A percentile compares a stretch with the other conserved stretches of the same genome.
These are phyloP conservation scores for Mortierella polycephala DNA, from an alignment of 371 early-diverging fungal genomes.

Conservation along the genomic window DNA sequence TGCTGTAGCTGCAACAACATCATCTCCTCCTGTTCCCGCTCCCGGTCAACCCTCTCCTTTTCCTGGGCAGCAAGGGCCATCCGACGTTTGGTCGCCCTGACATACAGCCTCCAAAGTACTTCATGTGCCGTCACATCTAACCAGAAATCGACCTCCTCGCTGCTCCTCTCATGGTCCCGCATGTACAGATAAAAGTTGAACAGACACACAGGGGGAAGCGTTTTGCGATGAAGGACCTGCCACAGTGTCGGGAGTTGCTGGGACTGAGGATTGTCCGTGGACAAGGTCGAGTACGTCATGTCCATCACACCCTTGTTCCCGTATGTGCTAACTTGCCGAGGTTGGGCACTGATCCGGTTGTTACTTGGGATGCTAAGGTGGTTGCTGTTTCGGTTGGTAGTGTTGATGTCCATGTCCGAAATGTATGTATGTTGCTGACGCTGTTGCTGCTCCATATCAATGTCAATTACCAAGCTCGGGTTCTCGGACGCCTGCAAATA, in stretches of 20 bases:
- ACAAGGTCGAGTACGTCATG: slow-evolving; percentile 16
- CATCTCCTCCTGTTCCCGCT: slow-evolving; percentile 1
- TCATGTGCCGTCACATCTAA: slow-evolving; percentile 75
- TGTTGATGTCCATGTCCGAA: neutral
- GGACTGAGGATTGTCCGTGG: neutral
- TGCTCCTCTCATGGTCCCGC: slow-evolving; percentile 68
- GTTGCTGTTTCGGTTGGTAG: neutral
- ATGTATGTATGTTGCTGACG: neutral
- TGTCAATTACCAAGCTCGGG: neutral
- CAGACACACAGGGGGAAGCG: slow-evolving; percentile 73
- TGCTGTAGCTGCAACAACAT: slow-evolving; percentile 5
- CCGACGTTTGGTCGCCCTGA: slow-evolving; percentile 28
- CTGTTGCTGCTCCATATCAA: neutral
- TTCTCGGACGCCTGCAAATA: neutral
- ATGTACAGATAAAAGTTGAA: slow-evolving; percentile 75
- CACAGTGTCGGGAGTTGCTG: slow-evolving; percentile 65
- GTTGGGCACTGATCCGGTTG: slow-evolving; percentile 5
- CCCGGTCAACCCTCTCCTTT: slow-evolving; percentile 10
- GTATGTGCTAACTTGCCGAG: neutral
- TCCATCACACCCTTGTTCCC: slow-evolving; percentile 11
- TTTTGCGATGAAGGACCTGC: slow-evolving; percentile 69
- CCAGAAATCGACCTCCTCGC: slow-evolving; percentile 76
- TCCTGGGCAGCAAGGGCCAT: slow-evolving; percentile 17
- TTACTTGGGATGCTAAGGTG: slow-evolving; percentile 1
- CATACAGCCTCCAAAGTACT: slow-evolving; percentile 66